Evolutionary conservation across 148 eudicot species (phyloP).

Genomic region (Chenopodium suecicum): DNA sequence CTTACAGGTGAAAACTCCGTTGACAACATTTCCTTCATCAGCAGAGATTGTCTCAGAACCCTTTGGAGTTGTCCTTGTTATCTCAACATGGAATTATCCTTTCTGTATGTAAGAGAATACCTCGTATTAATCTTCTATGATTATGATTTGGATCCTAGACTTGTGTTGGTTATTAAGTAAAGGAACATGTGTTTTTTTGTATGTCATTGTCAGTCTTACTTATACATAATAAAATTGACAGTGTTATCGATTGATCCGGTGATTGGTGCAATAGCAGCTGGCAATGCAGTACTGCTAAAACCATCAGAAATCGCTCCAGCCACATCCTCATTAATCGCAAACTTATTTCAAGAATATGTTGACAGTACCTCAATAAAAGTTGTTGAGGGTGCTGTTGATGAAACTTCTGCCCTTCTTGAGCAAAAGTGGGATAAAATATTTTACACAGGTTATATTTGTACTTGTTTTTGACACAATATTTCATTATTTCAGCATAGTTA

Average conservation of each 20-base stretch:
- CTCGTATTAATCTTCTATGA: not conserved
- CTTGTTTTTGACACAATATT: not conserved
- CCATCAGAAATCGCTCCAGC: slow-evolving; percentile 92
- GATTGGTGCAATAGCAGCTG: slow-evolving; percentile 91
- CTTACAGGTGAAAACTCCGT: slow-evolving; percentile 51
- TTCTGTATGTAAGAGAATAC: slow-evolving; percentile 55
- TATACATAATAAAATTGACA: slow-evolving; percentile 23
- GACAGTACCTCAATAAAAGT: slow-evolving; percentile 69
- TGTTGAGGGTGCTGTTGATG: slow-evolving; percentile 69
- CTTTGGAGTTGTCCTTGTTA: slow-evolving; percentile 64
- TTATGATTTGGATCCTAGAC: not conserved
- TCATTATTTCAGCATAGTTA: not conserved
- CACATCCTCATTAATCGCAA: slow-evolving; percentile 62
- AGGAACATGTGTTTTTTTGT: too few species aligned
- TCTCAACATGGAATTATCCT: slow-evolving; percentile 89
- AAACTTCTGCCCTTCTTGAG: slow-evolving; percentile 70
- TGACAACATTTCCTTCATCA: slow-evolving; percentile 57
- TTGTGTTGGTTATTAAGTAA: not conserved
- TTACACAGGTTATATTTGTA: slow-evolving; percentile 69
- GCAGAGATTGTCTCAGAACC: slow-evolving; percentile 72
- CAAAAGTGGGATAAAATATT: slow-evolving; percentile 95
- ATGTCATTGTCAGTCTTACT: slow-evolving; percentile 5
- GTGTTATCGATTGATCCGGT: slow-evolving; percentile 85
- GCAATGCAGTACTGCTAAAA: slow-evolving; percentile 82
- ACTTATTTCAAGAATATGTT: slow-evolving; percentile 55